A percentile compares a stretch with the other conserved stretches of the same genome.
phyloP scores from a whole-genome alignment of 768 basidiomycete genomes.

The Leccinum disarticulatum region DNA sequence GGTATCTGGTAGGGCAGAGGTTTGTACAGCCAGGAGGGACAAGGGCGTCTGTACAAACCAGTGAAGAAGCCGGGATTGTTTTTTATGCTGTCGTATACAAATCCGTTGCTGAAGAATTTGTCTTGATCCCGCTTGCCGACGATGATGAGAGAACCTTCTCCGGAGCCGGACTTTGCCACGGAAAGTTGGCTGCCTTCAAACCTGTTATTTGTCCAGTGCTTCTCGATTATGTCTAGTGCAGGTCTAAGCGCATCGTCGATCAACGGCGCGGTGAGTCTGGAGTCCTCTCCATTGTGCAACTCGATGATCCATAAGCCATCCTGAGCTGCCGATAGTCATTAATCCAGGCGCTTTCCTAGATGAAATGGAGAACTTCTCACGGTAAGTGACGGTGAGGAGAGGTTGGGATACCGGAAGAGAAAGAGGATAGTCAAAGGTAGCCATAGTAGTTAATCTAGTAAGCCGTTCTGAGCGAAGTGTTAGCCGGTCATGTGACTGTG shows the following conservation, averaged over 20 bases:
- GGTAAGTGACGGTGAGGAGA: slow-evolving; percentile 66
- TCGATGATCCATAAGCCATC: slow-evolving; percentile 73
- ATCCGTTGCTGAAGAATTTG: slow-evolving; percentile 89
- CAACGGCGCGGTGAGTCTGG: slow-evolving; percentile 58
- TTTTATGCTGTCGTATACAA: slow-evolving; percentile 56
- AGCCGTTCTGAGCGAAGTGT: too few relatives aligned
- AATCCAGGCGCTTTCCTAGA: not conserved
- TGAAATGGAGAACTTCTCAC: slow-evolving; percentile 36
- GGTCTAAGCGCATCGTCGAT: slow-evolving; percentile 63
- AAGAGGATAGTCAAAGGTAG: slow-evolving; percentile 33
- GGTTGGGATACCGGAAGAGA: slow-evolving; percentile 50
- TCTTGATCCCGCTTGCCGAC: slow-evolving; percentile 74
- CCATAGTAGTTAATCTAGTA: slow-evolving; percentile 5
- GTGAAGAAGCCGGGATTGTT: slow-evolving; percentile 63
- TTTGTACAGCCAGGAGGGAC: not conserved
- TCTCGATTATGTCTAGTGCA: slow-evolving; percentile 71
- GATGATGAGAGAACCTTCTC: slow-evolving; percentile 72
- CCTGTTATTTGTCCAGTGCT: slow-evolving; percentile 63
- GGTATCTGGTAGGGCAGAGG: slow-evolving; percentile 45
- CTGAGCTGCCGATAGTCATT: slow-evolving; percentile 33
- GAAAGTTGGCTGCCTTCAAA: slow-evolving; percentile 43
- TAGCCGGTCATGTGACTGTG: slow-evolving; percentile 18
- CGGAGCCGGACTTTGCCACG: slow-evolving; percentile 33
- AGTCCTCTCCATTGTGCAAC: slow-evolving; percentile 76
- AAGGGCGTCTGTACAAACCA: slow-evolving; percentile 38